A percentile compares a stretch with the other conserved stretches of the same genome.
These are phyloP conservation scores for Speleostelium caveatum DNA, from an alignment of 78 protist species.

Conservation along the genomic window DNA sequence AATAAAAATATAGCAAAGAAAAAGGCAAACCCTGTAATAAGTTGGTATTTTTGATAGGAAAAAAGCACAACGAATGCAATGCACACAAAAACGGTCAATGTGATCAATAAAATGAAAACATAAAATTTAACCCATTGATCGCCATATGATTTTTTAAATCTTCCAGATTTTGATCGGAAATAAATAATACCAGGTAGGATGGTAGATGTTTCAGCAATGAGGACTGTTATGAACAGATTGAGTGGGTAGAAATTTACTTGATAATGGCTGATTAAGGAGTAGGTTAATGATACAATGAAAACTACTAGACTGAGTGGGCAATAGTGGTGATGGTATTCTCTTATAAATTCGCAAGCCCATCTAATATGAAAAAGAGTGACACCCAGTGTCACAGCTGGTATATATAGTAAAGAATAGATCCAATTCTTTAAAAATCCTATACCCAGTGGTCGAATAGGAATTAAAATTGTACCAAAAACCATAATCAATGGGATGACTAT, in stretches of 20 bases:
- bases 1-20: conserved; percentile 10
- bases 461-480: not conserved
- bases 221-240: not conserved
- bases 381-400: conserved; percentile 22
- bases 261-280: conserved; percentile 30
- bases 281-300: not conserved
- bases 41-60: not conserved
- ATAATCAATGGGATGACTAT: conserved; percentile 34
- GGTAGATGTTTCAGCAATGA: not conserved
- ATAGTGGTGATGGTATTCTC: not conserved
- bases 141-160: not conserved
- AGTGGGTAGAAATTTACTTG: not conserved
- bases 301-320: conserved; percentile 13
- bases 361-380: conserved; percentile 26
- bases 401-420: conserved; percentile 34
- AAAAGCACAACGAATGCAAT: conserved; percentile 30
- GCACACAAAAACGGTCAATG: not conserved
- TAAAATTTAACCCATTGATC: not conserved
- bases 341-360: conserved; percentile 27
- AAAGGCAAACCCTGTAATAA: not conserved
- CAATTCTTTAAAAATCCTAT: conserved; percentile 38
- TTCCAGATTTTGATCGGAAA: conserved; percentile 2
- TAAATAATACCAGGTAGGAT: not conserved
- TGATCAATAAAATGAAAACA: not conserved
- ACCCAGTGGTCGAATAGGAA: conserved; percentile 11